A percentile compares a stretch with the other conserved stretches of the same genome.
These are phyloP conservation scores for Sclerotinia minor DNA, from an alignment of 2,329 filamentous ascomycete species.

Conservation along the genomic window DNA sequence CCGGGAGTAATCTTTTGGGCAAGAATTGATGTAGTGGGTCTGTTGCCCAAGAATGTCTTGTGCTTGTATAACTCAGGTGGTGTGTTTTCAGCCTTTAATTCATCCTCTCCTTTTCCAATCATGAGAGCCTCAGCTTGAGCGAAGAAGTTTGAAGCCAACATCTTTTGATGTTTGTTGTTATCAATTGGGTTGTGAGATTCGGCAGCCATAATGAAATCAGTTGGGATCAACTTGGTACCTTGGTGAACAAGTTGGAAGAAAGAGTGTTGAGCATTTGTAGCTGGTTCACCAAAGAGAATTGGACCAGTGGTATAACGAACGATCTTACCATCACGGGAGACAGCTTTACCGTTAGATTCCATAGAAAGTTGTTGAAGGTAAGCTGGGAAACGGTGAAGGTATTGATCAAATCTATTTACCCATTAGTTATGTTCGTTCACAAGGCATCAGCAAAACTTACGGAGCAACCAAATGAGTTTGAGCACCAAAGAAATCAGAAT, in stretches of 20 bases:
- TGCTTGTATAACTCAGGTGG: slow-evolving; percentile 81
- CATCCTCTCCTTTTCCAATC: slow-evolving; percentile 83
- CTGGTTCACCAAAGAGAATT: slow-evolving; percentile 95
- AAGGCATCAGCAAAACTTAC: slow-evolving; percentile 52
- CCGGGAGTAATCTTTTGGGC: slow-evolving; percentile 89
- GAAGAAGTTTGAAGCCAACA: slow-evolving; percentile 91
- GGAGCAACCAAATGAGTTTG: slow-evolving; percentile 97
- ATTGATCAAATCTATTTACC: slow-evolving; percentile 86
- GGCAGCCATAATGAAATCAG: slow-evolving; percentile 95
- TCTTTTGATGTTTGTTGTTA: slow-evolving; percentile 92
- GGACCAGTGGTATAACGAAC: slow-evolving; percentile 98
- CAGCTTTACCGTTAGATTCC: slow-evolving; percentile 99
- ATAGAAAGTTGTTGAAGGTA: slow-evolving; percentile 99
- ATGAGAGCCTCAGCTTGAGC: slow-evolving; percentile 86
- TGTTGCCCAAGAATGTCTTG: slow-evolving; percentile 98
- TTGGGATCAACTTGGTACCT: slow-evolving; percentile 96
- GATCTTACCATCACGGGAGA: slow-evolving; percentile 82
- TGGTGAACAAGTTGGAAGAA: slow-evolving; percentile 99
- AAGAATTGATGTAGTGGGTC: slow-evolving; percentile 92
- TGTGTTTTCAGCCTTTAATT: slow-evolving; percentile 74
- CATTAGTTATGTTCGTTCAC: slow-evolving; percentile 22
- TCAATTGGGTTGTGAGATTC: slow-evolving; percentile 96
- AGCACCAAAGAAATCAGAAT: slow-evolving; percentile 97
- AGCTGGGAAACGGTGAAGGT: slow-evolving; percentile 97
- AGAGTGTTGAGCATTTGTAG: slow-evolving; percentile 98